Conservation (phyloP, 352 stramenopile species). For the Phytophthora cactorum region DNA sequence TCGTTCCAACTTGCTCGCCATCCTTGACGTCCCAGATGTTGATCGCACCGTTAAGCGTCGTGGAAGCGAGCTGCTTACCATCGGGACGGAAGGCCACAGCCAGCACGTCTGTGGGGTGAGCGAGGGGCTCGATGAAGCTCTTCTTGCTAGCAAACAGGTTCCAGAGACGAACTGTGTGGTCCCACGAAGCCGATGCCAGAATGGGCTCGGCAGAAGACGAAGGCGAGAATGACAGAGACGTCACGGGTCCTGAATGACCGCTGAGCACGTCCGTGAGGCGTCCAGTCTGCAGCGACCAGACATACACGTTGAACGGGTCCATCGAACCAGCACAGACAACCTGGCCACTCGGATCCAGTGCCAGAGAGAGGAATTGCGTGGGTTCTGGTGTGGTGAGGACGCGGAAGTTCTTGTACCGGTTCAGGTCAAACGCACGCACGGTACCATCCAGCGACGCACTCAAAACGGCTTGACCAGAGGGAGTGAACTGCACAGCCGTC, state of each 20-base stretch:
- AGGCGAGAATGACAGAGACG: slow-evolving; percentile 92
- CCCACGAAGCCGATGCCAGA: slow-evolving; percentile 97
- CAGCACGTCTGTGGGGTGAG: slow-evolving; percentile 97
- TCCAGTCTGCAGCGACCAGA: slow-evolving; percentile 97
- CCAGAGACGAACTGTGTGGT: slow-evolving; percentile 99
- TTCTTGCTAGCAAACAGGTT: slow-evolving; percentile 99
- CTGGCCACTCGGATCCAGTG: slow-evolving; percentile 97
- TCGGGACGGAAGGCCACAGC: slow-evolving; percentile 97
- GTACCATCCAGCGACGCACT: slow-evolving; percentile 98
- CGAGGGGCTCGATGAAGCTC: slow-evolving; percentile 94
- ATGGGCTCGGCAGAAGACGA: slow-evolving; percentile 80
- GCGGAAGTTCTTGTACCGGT: slow-evolving; percentile 99
- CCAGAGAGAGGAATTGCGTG: slow-evolving; percentile 98
- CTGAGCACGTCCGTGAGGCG: slow-evolving; percentile 98
- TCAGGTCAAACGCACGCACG: slow-evolving; percentile 98
- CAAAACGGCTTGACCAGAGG: slow-evolving; percentile 93
- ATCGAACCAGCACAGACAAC: slow-evolving; percentile 95
- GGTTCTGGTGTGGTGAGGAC: slow-evolving; percentile 97
- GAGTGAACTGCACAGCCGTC: slow-evolving; percentile 95
- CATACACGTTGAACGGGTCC: slow-evolving; percentile 98
- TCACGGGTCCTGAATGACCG: slow-evolving; percentile 97
- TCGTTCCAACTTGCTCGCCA: slow-evolving; percentile 94
- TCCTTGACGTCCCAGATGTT: slow-evolving; percentile 98
- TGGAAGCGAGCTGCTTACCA: slow-evolving; percentile 95
- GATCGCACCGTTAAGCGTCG: slow-evolving; percentile 96